phyloP scores from a whole-genome alignment of 331 rosid genomes.

The Spiraea crenata region DNA sequence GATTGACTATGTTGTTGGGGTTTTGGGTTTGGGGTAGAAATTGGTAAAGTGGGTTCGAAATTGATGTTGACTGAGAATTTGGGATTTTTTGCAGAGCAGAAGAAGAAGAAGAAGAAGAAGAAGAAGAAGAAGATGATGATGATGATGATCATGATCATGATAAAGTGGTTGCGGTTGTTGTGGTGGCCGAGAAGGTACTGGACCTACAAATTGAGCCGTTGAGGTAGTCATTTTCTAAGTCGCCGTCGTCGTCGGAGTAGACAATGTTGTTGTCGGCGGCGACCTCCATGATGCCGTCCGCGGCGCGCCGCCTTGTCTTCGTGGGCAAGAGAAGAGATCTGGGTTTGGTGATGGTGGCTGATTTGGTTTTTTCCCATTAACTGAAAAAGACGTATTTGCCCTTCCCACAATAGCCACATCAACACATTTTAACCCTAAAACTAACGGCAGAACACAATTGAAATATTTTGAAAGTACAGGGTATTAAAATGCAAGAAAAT shows the following conservation, averaged over 20 bases:
- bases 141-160: too few relatives aligned
- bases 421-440: too few relatives aligned
- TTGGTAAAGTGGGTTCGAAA: constrained; percentile 66
- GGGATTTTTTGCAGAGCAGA: constrained; percentile 43
- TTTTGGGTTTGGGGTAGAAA: constrained; percentile 74
- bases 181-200: constrained; percentile 22
- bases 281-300: constrained; percentile 57
- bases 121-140: too few relatives aligned
- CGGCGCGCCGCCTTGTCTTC: constrained; percentile 77
- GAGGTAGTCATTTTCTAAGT: constrained; percentile 28
- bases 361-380: too few relatives aligned
- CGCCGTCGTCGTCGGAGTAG: constrained; percentile 38
- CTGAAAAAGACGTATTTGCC: too few relatives aligned
- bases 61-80: constrained; percentile 38
- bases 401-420: too few relatives aligned
- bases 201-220: constrained; percentile 25
- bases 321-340: too few relatives aligned
- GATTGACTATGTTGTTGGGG: constrained; percentile 70
- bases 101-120: constrained; percentile 40
- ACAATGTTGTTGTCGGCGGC: constrained; percentile 16
- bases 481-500: too few relatives aligned
- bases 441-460: too few relatives aligned
- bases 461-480: too few relatives aligned
- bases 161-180: constrained; percentile 13
- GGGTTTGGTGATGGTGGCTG: too few relatives aligned